These are phyloP conservation scores for Nephelium lappaceum DNA, from an alignment of 345 rosid genomes.

Conservation along the genomic window DNA sequence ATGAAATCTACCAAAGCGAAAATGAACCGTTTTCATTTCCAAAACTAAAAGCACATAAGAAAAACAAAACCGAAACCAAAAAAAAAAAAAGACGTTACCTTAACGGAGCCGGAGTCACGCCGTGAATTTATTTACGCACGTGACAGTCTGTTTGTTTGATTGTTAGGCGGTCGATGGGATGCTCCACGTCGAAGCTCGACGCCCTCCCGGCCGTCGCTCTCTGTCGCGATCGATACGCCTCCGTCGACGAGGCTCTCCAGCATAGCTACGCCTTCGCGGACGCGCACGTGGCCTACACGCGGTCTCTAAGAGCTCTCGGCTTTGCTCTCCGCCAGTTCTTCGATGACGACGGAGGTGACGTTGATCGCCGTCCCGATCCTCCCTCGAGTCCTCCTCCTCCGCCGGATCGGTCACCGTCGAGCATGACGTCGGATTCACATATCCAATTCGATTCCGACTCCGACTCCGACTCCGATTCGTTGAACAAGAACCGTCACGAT, in stretches of 20 bases:
- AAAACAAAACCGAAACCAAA: too few relatives aligned
- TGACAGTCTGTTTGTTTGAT: background rate
- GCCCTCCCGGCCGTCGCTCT: slow-evolving; percentile 56
- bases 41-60: too few relatives aligned
- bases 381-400: slow-evolving; percentile 24
- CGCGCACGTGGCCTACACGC: slow-evolving; percentile 54
- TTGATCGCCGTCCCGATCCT: background rate
- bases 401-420: slow-evolving; percentile 33
- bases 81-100: too few relatives aligned
- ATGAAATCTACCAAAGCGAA: background rate
- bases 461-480: slow-evolving; percentile 31
- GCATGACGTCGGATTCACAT: slow-evolving; percentile 48
- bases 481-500: slow-evolving; percentile 11
- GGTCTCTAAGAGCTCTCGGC: slow-evolving; percentile 51
- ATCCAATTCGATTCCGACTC: slow-evolving; percentile 54
- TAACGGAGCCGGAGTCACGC: background rate
- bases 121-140: background rate
- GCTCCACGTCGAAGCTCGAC: slow-evolving; percentile 58
- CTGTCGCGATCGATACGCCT: slow-evolving; percentile 64
- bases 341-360: slow-evolving; percentile 2
- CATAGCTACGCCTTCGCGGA: slow-evolving; percentile 58
- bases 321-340: slow-evolving; percentile 47
- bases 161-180: slow-evolving; percentile 37
- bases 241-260: slow-evolving; percentile 55
- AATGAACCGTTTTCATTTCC: background rate